Base-by-base conservation (phyloP, 2,329 filamentous ascomycete genomes). In the Lasiodiplodia hormozganensis region DNA sequence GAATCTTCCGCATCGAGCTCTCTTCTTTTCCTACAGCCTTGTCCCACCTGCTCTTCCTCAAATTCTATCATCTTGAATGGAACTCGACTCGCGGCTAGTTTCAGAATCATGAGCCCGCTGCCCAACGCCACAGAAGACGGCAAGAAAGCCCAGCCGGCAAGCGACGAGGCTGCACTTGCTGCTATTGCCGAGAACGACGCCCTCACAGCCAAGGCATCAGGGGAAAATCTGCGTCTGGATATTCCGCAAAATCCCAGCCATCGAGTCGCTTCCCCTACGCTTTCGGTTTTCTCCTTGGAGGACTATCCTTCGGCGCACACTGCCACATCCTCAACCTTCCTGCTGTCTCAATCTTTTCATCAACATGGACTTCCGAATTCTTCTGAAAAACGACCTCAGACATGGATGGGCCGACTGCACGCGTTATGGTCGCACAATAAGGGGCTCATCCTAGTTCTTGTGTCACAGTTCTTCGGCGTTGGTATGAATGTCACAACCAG, bases 401-500 rank as follows among this genome's bases (percentile, higher is more conserved):
- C 60, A 5, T 52, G 47, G 60, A 64, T 12, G 12, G 47, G n/a
- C 40, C 60, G 60, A 10, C 31, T 64, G 10, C 8, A 38, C 16
- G 65, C 28, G 6, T 83, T 88, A 71, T 93, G 90, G 90, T 71
- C 79, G 4, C 81, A 83, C 66, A 94, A 96, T 74, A 90, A 90
- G 72, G 92, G 92, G 2, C 85, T 94, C 23, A 82, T 91, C 25
- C 83, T 94, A 54, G 92, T 97, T 53, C 83, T 94, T 21, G 70
- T 90, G 2, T 87, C 93, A 0, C 93, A 97, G 78, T 82, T 96
- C 43, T 97, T 97, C 73, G 93, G 90, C 1, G 89, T 91, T 0
- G 80, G 92, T 65, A 97, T 97, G 94, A 96, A 96, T 77, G 87
- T 96, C 11, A 89, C 89, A 51, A 92, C 93, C 0, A 86, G 93